A percentile compares a stretch with the other conserved stretches of the same genome.
phyloP scores from a whole-genome alignment of 1,139 yeast genomes.

The Hemisphaericaspora xylofermentans region DNA sequence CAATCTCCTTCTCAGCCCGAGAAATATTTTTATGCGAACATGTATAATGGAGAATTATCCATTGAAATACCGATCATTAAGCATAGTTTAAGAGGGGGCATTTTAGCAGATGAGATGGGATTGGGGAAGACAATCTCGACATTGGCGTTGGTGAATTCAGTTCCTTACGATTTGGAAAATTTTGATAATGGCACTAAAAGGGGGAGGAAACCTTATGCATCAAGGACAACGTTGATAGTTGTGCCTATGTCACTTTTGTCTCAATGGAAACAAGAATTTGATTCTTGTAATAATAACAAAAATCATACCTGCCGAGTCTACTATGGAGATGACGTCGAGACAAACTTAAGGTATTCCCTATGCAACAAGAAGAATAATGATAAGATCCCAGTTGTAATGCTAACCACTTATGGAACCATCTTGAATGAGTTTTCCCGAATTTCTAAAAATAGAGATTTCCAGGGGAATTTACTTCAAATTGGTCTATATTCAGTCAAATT shows the following conservation, averaged over 20 bases:
- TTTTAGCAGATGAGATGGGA: constrained; percentile 97
- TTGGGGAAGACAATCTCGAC: constrained; percentile 90
- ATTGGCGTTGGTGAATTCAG: constrained; percentile 66
- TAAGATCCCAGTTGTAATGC: constrained; percentile 65
- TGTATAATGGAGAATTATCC: constrained; percentile 81
- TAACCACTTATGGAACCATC: constrained; percentile 89
- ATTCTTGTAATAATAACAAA: constrained; percentile 50
- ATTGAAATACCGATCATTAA: constrained; percentile 62
- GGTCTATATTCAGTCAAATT: constrained; percentile 76
- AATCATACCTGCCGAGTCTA: constrained; percentile 55
- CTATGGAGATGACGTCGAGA: constrained; percentile 64
- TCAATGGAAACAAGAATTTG: constrained; percentile 89
- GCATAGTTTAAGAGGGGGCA: constrained; percentile 72
- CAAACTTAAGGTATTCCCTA: constrained; percentile 45
- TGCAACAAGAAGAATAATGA: constrained; percentile 29
- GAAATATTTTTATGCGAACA: constrained; percentile 67
- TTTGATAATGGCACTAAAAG: constrained; percentile 2
- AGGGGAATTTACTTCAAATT: constrained; percentile 32
- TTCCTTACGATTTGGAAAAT: constrained; percentile 45
- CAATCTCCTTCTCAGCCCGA: constrained; percentile 7
- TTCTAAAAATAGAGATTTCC: constrained; percentile 28
- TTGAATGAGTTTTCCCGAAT: constrained; percentile 64
- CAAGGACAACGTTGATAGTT: constrained; percentile 70
- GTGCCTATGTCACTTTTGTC: constrained; percentile 89
- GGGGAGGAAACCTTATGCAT: constrained; percentile 50